Evolutionary conservation across 805 yeast genomes (phyloP), one percentile per base, ranked within the genome.

Genomic region (Geotrichum ghanense): DNA sequence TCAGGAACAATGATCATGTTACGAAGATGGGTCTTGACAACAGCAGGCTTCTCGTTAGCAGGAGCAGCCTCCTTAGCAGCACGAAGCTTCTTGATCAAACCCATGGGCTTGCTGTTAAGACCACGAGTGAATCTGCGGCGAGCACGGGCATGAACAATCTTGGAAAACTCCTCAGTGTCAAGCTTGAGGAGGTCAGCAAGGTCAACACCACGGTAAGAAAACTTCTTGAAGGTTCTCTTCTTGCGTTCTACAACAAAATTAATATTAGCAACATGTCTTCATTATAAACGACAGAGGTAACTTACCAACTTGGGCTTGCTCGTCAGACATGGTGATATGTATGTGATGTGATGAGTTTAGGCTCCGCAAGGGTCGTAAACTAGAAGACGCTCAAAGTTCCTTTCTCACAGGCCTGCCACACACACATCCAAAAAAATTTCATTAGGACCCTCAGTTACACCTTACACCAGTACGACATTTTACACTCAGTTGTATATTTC

Each of bases 81-180:
- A 80, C 95, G 88, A 72, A 92, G 85, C 78, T 92, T 92, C 79
- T 84, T 87, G 75, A 90, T 81, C 74, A 92, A 81, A 72, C 92
- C 90, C 81, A 80, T 81, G 75, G 95, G 94, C 78, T 86, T 87
- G 72, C 84, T 72, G 70, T 84, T 89, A 67, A 90, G 79, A 78
- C 97, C 97, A 78, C 95, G 84, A 73, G 88, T 84, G 77, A 90
- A 87, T 83, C 95, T 89, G 86, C 99, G 86, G 83, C 97, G 90
- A 70, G 90, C 96, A 79, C 99, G 87, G 68, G 99, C 94, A 69
- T 83, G 87, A 69, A 95, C 87, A 70, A 92, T 79, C 73, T 90
- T 84, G 73, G 90, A 82, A 76, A 92, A 92, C 68, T 92, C 97
- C 78, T 90, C 97, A 65, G 88, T 85, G 72, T 86, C 76, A 80